Conservation (phyloP, 768 basidiomycete species). For the Hygrophorus pudorinus region DNA sequence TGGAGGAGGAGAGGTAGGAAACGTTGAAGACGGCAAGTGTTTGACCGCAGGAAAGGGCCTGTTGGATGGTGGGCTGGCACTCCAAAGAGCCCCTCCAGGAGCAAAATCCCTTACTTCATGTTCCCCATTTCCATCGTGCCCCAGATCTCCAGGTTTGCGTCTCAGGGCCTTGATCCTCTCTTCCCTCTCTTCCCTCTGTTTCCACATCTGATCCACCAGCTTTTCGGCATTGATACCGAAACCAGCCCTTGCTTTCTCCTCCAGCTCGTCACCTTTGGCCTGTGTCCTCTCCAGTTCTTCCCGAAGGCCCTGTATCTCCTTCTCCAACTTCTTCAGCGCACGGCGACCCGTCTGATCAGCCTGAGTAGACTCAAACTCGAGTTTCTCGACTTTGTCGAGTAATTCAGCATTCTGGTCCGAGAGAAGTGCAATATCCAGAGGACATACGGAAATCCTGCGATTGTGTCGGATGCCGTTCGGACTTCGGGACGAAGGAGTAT, state of each 20-base stretch:
- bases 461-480: constrained; percentile 21
- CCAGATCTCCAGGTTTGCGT: neutral
- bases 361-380: constrained; percentile 59
- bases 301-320: constrained; percentile 65
- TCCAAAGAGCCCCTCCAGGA: constrained; percentile 36
- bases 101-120: constrained; percentile 47
- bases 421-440: constrained; percentile 57
- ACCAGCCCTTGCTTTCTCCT: constrained; percentile 46
- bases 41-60: neutral
- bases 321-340: constrained; percentile 63
- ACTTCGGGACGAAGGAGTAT: constrained; percentile 14
- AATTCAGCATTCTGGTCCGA: constrained; percentile 82
- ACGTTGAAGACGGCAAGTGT: neutral
- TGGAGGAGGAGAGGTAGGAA: too few species aligned
- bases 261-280: constrained; percentile 58
- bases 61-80: constrained; percentile 17
- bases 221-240: constrained; percentile 31
- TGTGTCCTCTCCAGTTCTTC: constrained; percentile 74
- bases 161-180: constrained; percentile 45
- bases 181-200: constrained; percentile 41
- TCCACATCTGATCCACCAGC: constrained; percentile 32
- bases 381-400: constrained; percentile 59
- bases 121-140: constrained; percentile 20
- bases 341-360: constrained; percentile 61
- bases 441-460: constrained; percentile 53